Evolutionary conservation across 1,284 basidiomycete species (phyloP).

Genomic region (Cryptococcus floricola): DNA sequence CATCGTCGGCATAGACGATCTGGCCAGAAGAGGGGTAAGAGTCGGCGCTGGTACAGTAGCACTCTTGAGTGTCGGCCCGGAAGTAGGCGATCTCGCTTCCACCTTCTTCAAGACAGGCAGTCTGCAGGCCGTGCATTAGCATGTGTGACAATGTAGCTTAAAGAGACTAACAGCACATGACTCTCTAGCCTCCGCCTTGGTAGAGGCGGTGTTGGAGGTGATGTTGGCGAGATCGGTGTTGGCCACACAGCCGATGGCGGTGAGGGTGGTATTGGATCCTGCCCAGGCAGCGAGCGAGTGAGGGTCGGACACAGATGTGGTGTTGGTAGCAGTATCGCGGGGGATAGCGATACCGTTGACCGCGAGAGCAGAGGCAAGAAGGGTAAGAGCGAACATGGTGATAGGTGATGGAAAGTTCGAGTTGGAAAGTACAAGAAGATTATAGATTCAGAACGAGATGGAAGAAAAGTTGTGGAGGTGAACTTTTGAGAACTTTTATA

Average conservation of each 20-base stretch:
- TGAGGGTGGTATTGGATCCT: not conserved
- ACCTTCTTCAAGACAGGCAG: not conserved
- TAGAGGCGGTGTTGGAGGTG: not conserved
- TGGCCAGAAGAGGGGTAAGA: constrained; percentile 9
- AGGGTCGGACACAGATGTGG: not conserved
- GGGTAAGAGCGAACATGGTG: not conserved
- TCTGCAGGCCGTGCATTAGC: not conserved
- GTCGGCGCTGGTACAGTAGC: constrained; percentile 3
- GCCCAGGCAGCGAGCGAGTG: not conserved
- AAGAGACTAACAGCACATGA: constrained; percentile 11
- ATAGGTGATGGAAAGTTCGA: not conserved
- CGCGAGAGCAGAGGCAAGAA: not conserved
- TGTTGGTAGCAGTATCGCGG: not conserved
- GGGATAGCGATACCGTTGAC: not conserved
- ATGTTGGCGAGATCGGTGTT: constrained; percentile 5
- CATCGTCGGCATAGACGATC: constrained; percentile 11
- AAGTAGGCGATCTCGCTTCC: constrained; percentile 6
- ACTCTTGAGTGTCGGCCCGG: constrained; percentile 2
- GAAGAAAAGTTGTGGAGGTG: not conserved
- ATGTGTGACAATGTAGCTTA: not conserved
- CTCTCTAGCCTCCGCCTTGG: constrained; percentile 3
- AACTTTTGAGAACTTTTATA: not conserved
- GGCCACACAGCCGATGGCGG: constrained; percentile 9
- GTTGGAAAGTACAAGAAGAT: no score
- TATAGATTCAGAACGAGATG: no score